Percentiles rank a stretch among this genome's conserved stretches.
Evolutionary conservation across 2,329 filamentous ascomycete genomes (phyloP).

Genomic region (Pseudogymnoascus sp.): DNA sequence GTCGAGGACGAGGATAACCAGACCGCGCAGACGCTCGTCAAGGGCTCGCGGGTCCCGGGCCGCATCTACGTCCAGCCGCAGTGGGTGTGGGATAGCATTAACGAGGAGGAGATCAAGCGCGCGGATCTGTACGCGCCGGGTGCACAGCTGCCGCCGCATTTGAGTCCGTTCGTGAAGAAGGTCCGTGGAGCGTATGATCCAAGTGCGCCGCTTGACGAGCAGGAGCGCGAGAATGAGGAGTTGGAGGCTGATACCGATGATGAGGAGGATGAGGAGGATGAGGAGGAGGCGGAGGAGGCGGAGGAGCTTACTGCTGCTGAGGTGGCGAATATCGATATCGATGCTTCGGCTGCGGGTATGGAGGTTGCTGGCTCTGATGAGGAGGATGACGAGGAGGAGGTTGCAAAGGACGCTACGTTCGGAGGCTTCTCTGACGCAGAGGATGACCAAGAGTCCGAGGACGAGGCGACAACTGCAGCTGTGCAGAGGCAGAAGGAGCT

Average conservation of each 20-base stretch:
- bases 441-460: constrained; percentile 42
- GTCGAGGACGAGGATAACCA: constrained; percentile 52
- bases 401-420: constrained; percentile 21
- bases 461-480: constrained; percentile 53
- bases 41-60: constrained; percentile 74
- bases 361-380: constrained; percentile 27
- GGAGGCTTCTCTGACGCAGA: constrained; percentile 30
- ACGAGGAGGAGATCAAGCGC: constrained; percentile 79
- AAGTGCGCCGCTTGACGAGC: constrained; percentile 72
- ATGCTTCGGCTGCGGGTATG: constrained; percentile 27
- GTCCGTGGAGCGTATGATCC: constrained; percentile 88
- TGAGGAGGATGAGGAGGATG: constrained; percentile 32
- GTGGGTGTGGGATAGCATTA: constrained; percentile 97
- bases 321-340: constrained; percentile 30
- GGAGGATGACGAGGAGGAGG: constrained; percentile 29
- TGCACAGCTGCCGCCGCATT: constrained; percentile 79
- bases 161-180: constrained; percentile 90
- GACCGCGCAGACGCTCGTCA: constrained; percentile 48
- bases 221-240: constrained; percentile 80
- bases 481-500: constrained; percentile 79
- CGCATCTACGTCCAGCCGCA: constrained; percentile 92
- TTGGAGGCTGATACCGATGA: constrained; percentile 55
- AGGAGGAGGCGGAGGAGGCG: constrained; percentile 37
- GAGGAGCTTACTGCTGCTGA: constrained; percentile 27
- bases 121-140: constrained; percentile 86